Percentiles rank a stretch among this genome's conserved stretches.
Evolutionary conservation across 73 alveolate species (phyloP).

Genomic region (Blepharisma stoltei): DNA sequence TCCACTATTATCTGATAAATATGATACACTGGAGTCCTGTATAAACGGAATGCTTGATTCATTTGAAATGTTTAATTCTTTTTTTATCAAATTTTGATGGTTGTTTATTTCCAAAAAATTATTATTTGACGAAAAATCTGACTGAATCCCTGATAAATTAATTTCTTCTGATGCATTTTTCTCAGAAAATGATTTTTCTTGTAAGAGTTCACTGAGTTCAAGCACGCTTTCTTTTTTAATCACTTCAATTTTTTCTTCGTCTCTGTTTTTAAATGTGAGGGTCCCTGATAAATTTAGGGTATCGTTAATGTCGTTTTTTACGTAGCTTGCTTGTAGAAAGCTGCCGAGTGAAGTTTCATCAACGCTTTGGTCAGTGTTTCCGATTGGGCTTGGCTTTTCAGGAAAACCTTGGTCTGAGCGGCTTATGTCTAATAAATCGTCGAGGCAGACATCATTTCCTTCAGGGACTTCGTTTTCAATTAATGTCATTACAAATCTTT

Average conservation of each 20-base stretch:
- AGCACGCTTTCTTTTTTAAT: background rate
- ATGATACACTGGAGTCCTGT: background rate
- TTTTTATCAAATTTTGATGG: background rate
- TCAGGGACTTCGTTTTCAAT: constrained; percentile 12
- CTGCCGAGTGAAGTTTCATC: too few relatives aligned
- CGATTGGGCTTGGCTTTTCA: too few relatives aligned
- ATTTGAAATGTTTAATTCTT: constrained; percentile 5
- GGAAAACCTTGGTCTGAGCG: background rate
- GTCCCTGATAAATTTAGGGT: too few relatives aligned
- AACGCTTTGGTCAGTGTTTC: too few relatives aligned
- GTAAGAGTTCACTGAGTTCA: background rate
- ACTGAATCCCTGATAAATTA: background rate
- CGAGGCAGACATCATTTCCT: constrained; percentile 18
- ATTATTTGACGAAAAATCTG: background rate
- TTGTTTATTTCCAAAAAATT: background rate
- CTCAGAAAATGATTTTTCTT: background rate
- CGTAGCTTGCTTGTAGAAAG: too few relatives aligned
- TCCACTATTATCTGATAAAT: background rate
- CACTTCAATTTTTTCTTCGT: background rate
- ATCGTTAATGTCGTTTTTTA: too few relatives aligned
- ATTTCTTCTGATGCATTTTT: background rate
- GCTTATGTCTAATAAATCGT: background rate
- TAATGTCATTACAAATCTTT: constrained; percentile 19
- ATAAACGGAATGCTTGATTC: constrained; percentile 12
- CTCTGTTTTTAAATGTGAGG: too few relatives aligned